Evolutionary conservation across 768 basidiomycete species (phyloP).

Genomic region (Cystobasidium tubakii): DNA sequence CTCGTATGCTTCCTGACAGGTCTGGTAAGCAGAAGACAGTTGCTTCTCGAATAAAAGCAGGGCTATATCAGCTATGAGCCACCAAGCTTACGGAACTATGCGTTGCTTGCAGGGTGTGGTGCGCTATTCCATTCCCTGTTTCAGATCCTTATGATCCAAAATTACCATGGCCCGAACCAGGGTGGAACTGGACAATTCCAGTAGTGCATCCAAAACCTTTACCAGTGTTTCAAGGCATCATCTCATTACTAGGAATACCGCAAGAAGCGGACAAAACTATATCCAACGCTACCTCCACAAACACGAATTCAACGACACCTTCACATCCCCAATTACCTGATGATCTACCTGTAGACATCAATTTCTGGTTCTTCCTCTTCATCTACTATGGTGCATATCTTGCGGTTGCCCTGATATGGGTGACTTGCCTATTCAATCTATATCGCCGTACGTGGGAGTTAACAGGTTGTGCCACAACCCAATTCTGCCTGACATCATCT

Average conservation of each 20-base stretch:
- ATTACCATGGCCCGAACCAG: slow-evolving; percentile 44
- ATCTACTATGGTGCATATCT: slow-evolving; percentile 49
- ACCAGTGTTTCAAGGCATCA: background rate
- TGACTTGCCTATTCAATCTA: slow-evolving; percentile 52
- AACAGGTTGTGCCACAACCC: no score
- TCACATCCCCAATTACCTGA: slow-evolving; percentile 6
- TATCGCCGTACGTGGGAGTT: slow-evolving; percentile 46
- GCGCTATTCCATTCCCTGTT: slow-evolving; percentile 51
- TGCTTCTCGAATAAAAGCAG: no score
- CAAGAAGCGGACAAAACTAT: no score
- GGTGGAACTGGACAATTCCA: slow-evolving; percentile 36
- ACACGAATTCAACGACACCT: slow-evolving; percentile 8
- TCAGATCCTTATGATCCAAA: slow-evolving; percentile 50
- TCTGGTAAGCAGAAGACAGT: no score
- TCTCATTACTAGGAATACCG: no score
- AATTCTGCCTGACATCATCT: slow-evolving; percentile 27
- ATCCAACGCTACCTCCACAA: no score
- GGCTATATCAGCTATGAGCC: no score
- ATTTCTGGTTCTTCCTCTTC: slow-evolving; percentile 47
- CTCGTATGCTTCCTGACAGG: background rate
- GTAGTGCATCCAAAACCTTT: slow-evolving; percentile 10
- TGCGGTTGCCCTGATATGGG: slow-evolving; percentile 52
- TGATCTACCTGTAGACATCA: slow-evolving; percentile 50
- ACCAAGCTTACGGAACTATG: no score
- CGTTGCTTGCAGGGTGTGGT: slow-evolving; percentile 51